phyloP scores from a whole-genome alignment of 2,329 filamentous ascomycete genomes.

The Cladophialophora psammophila region DNA sequence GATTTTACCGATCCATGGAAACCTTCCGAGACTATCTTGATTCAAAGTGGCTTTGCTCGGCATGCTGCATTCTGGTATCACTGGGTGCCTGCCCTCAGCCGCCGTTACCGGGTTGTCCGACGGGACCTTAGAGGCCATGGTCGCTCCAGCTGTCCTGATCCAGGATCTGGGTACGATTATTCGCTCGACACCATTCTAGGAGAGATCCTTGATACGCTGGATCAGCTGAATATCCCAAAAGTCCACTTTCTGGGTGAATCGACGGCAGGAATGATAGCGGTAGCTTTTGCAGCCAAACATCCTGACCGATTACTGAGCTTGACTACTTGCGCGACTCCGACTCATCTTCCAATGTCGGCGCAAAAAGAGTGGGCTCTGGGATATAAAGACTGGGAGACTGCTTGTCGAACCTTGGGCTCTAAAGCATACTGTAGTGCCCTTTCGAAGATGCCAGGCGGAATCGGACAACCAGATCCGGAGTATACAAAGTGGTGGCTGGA shows the following conservation, averaged over 20 bases:
- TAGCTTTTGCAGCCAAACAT: conserved; percentile 1
- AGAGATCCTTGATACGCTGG: conserved; percentile 10
- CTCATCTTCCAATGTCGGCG: neutral
- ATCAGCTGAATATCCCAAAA: conserved; percentile 12
- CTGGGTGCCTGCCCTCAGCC: neutral
- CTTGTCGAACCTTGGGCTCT: neutral
- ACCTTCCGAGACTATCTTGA: neutral
- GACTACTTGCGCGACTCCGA: conserved; percentile 10
- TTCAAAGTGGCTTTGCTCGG: conserved; percentile 8
- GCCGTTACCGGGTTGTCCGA: neutral
- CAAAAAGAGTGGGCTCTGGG: neutral
- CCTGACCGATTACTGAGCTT: neutral
- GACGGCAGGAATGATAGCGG: conserved; percentile 3
- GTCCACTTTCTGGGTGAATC: conserved; percentile 19
- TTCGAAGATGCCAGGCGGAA: neutral
- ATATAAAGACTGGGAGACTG: neutral
- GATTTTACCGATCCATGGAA: conserved; percentile 6
- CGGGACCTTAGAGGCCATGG: conserved; percentile 10
- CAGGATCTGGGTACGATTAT: conserved; percentile 1
- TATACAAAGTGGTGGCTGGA: conserved; percentile 15
- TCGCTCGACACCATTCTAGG: neutral
- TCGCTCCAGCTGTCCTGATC: conserved; percentile 6
- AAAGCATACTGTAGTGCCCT: neutral
- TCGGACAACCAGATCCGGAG: neutral
- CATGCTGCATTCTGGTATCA: conserved; percentile 13